A percentile compares a stretch with the other conserved stretches of the same genome.
Conservation (phyloP, 1,284 basidiomycete genomes). For the Ganoderma boninense region DNA sequence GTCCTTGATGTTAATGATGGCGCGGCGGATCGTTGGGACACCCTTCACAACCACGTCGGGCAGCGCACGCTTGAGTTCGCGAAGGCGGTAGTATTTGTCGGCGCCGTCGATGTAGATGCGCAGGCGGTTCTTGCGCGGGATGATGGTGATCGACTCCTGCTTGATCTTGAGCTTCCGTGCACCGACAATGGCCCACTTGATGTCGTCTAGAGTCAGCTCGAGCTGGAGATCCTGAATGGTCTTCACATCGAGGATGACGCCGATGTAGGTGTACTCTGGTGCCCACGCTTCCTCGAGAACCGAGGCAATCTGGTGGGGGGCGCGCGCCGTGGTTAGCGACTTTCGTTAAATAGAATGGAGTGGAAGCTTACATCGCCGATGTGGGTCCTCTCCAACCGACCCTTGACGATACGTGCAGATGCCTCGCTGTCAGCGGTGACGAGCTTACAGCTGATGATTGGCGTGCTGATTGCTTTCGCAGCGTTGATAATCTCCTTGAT, state of each 20-base stretch:
- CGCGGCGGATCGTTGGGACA: conserved; percentile 85
- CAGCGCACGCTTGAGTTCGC: conserved; percentile 84
- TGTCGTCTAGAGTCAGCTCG: conserved; percentile 92
- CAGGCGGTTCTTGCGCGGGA: conserved; percentile 81
- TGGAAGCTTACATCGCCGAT: conserved; percentile 82
- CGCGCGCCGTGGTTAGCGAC: background rate
- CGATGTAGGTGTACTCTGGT: conserved; percentile 91
- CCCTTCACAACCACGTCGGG: conserved; percentile 94
- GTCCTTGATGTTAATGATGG: conserved; percentile 93
- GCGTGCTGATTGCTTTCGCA: conserved; percentile 95
- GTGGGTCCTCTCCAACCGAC: conserved; percentile 94
- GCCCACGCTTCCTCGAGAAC: conserved; percentile 98
- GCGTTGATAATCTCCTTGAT: conserved; percentile 99
- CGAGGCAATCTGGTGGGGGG: conserved; percentile 76
- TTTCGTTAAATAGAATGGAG: too few species aligned
- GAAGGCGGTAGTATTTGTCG: conserved; percentile 90
- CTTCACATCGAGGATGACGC: conserved; percentile 91
- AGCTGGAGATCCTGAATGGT: conserved; percentile 95
- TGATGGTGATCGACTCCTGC: conserved; percentile 83
- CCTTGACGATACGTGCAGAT: conserved; percentile 97
- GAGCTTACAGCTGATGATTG: conserved; percentile 97
- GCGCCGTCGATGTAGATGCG: conserved; percentile 88
- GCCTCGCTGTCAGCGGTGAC: conserved; percentile 86
- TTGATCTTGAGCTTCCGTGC: conserved; percentile 95
- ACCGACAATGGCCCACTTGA: conserved; percentile 91